Evolutionary conservation across 225 moss, liverwort and hornwort genomes (phyloP), one percentile per base, ranked within the genome.

Genomic region (Physcomitrium patens): DNA sequence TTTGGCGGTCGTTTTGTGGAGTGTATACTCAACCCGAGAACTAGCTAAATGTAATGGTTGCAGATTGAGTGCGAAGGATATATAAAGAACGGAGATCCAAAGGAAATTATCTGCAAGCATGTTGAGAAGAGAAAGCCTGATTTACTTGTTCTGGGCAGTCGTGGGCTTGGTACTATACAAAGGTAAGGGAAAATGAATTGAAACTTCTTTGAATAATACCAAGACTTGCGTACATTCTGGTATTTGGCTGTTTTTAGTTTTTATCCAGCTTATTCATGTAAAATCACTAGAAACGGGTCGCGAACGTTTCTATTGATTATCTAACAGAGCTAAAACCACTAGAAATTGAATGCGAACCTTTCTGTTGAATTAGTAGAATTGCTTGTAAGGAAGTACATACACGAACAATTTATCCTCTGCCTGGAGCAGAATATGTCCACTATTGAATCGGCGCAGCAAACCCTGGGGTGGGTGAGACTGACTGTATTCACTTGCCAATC

Each of bases 1-100:
- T 12, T 46, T 17, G 4, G 10, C 13, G 6, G 61, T 47, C 37
- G 17, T 2, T 43, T 56, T 73, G 48, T 28, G 42, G 60, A 46
- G 26, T 26, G 27, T 19, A 4, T 48, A 44, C 46, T 73, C 18
- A 74, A 56, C 1, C 41, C 24, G 17, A 41, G 51, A 13, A 22
- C 48, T 17, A n/a, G 20, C 55, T 45, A 68, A 72, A 72, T 76
- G 66, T 17, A 10, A 60, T 77, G 18, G 12, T 62, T 60, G 66
- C 89, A 96, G 96, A 89, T 96, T 68, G 76, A 87, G 73, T 94
- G 91, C 63, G 85, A 90, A 84, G 96, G 80, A 51, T 89, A 82
- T 88, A 59, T 96, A 47, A 92, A 89, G 62, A 57, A 63, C 26
- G 96, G 96, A 79, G 87, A 94, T 81, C 90, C 96, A 0, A 85